Evolutionary conservation across 352 stramenopile species (phyloP), one percentile per base, ranked within the genome.

Genomic region (Phytopythium boreale): DNA sequence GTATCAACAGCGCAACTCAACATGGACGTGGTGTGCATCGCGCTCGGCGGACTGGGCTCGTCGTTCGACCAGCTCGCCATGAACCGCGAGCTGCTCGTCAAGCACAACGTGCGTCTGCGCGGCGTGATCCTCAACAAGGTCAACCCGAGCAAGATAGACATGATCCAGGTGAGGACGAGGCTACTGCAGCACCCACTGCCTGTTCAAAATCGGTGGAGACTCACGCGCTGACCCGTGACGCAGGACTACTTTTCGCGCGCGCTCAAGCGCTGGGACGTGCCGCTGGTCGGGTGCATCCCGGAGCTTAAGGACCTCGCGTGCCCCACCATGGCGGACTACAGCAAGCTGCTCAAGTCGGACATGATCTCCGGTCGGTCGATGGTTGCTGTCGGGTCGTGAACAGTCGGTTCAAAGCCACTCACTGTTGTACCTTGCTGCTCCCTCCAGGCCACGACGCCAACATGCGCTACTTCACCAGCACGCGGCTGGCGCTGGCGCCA

Each of bases 101-200:
- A 91, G 67, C 84, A 93, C 63, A 84, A 84, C 59, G 81, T 93
- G 7, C 76, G 81, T 12, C 62, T 93, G 71, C 82, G 82, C 43
- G 87, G 87, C 10, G 85, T 96, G 26, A 91, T 96, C 62, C 69
- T 96, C 14, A 96, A 96, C 77, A 96, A 96, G 66, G 89, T 96
- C 52, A 91, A 94, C 63, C 88, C 85, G 50, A 69, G 70, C 26
- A 97, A 97, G 76, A 88, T 95, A 72, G 86, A 95, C 67, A 97
- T 97, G 90, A 85, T 97, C 41, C 74, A 93, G 82, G 86, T 95
- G 56, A 2, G 56, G 9, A 37, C 27, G 14, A n/a, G n/a, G n/a
- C n/a, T 34, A 24, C 51, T 22, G 43, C 34, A 7, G 26, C 15
- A 31, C 34, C 27, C 5, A 4, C 7, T 29, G 17, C 14, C 9